Percentiles rank a stretch among this genome's conserved stretches.
Conservation (phyloP, 352 stramenopile species). For the Albugo laibachii region DNA sequence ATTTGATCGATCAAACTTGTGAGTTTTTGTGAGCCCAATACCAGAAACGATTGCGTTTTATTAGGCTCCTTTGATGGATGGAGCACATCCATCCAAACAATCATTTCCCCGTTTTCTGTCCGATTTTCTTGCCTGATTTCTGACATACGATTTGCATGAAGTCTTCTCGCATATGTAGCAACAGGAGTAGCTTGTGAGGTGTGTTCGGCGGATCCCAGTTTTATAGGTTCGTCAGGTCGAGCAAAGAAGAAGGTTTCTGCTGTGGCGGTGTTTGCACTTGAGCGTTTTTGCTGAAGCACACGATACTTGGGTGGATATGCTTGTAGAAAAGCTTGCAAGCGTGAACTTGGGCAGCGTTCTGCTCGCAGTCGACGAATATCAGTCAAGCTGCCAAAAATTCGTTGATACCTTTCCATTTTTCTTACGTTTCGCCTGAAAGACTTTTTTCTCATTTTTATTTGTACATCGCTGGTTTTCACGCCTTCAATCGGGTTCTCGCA, state of each 20-base stretch:
- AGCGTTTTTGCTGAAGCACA: conserved; percentile 28
- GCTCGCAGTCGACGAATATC: conserved; percentile 20
- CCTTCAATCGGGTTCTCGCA: conserved; percentile 7
- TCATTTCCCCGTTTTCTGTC: conserved; percentile 17
- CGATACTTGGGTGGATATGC: conserved; percentile 32
- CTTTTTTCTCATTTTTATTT: conserved; percentile 8
- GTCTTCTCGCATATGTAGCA: neutral
- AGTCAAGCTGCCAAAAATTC: conserved; percentile 18
- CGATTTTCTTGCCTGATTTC: neutral
- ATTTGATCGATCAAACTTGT: conserved; percentile 34
- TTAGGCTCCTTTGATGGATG: conserved; percentile 43
- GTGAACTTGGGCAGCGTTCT: conserved; percentile 18
- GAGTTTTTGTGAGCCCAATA: conserved; percentile 32
- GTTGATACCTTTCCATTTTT: conserved; percentile 9
- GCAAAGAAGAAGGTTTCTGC: conserved; percentile 46
- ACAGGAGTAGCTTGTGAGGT: neutral
- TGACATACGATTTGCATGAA: conserved; percentile 8
- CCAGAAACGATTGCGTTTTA: conserved; percentile 48
- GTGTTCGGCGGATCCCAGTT: too few species aligned
- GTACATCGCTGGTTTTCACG: conserved; percentile 1
- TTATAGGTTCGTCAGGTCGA: conserved; percentile 2
- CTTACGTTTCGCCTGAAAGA: conserved; percentile 10
- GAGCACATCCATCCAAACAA: conserved; percentile 54
- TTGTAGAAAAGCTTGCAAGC: conserved; percentile 25
- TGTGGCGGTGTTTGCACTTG: conserved; percentile 26